Base-by-base conservation (phyloP, 2,329 filamentous ascomycete species). In the Dothistroma septosporum region DNA sequence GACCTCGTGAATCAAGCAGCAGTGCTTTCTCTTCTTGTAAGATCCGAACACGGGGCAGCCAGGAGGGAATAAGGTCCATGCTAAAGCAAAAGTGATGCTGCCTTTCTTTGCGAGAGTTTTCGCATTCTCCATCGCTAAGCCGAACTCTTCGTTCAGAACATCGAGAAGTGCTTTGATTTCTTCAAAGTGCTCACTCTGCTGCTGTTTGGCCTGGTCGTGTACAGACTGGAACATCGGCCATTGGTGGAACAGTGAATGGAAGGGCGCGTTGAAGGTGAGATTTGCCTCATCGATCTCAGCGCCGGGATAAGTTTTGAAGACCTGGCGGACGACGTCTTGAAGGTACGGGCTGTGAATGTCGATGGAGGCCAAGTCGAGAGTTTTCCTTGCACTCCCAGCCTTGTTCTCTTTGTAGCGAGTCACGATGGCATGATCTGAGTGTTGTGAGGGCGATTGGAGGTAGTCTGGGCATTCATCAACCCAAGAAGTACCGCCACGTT, bases 61-160 rank as follows among this genome's bases (percentile, higher is more conserved):
- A 5, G 57, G 57, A 9, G 64, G 60, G n/a, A 58, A 64, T 19
- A 66, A n/a, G 21, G 62, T 66, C 64, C 64, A 66, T 21, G 64
- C 54, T 14, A 64, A 50, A 28, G 44, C 49, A 60, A 64, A 66
- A 16, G 60, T 61, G 37, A 60, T 65, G 19, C 59, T 64, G 44
- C 64, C 64, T 37, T 61, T 62, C n/a, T 22, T 52, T 12, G 60
- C 55, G 9, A 64, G 60, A 50, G 53, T 62, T 37, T 59, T 52
- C 1, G 47, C 58, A 28, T 58, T 58, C 28, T 37, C 52, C 16
- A 61, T 63, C 12, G 57, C 33, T 1, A 46, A 49, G 14, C 41
- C 53, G 24, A 64, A 58, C 31, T 63, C 54, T 28, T 61, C 52
- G 4, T 58, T 19, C 2, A 66, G 46, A 4, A 61, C 49, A 12